These are phyloP conservation scores for Yarrowia alimentaria DNA, from an alignment of 805 yeast species.

Conservation along the genomic window DNA sequence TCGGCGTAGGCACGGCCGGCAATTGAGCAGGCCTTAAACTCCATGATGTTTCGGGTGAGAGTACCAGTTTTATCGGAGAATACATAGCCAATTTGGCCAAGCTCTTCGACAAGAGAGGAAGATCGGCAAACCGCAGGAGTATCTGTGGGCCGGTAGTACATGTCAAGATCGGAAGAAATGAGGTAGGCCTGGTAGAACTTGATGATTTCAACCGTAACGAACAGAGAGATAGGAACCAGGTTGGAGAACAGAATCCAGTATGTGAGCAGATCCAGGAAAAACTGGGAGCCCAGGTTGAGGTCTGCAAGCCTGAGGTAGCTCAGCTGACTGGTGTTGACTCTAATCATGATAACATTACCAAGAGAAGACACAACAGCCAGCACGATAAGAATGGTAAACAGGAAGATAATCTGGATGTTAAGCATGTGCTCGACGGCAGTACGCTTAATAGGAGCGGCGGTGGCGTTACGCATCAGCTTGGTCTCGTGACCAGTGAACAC, in stretches of 20 bases:
- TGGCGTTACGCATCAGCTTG: constrained; percentile 95
- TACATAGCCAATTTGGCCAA: constrained; percentile 94
- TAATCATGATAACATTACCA: constrained; percentile 78
- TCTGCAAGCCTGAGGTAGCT: constrained; percentile 68
- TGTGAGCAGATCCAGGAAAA: constrained; percentile 84
- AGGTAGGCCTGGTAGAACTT: constrained; percentile 93
- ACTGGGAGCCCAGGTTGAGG: constrained; percentile 63
- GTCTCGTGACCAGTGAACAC: constrained; percentile 98
- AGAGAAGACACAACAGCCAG: constrained; percentile 77
- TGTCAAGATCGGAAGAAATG: constrained; percentile 91
- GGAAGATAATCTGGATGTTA: constrained; percentile 83
- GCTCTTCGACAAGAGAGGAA: constrained; percentile 91
- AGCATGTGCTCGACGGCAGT: constrained; percentile 96
- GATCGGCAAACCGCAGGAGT: constrained; percentile 95
- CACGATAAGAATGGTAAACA: constrained; percentile 74
- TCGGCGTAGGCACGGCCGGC: constrained; percentile 88
- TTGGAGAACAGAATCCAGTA: constrained; percentile 96
- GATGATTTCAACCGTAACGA: constrained; percentile 93
- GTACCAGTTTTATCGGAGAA: constrained; percentile 99
- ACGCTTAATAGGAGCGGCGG: constrained; percentile 95
- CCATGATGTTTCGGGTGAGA: constrained; percentile 93
- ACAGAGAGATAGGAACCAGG: constrained; percentile 93
- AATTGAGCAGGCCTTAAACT: constrained; percentile 87
- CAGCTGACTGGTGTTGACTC: constrained; percentile 52
- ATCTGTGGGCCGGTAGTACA: constrained; percentile 83